A percentile compares a stretch with the other conserved stretches of the same genome.
These are phyloP conservation scores for Saccharomycopsis capsularis DNA, from an alignment of 805 yeast genomes.

Conservation along the genomic window DNA sequence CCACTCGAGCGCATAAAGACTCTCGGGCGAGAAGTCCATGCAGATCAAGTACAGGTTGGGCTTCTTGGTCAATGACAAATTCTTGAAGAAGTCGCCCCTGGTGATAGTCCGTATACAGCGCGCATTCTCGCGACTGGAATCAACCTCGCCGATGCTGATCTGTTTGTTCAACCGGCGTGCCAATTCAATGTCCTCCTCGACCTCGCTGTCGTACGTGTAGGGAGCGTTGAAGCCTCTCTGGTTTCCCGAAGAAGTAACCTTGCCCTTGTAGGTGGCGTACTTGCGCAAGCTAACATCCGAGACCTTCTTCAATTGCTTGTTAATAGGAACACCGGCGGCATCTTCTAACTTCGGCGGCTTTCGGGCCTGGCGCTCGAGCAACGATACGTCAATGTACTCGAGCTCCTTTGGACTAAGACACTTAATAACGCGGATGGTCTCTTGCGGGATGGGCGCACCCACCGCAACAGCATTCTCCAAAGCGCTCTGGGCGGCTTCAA, in stretches of 20 bases:
- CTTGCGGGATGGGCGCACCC: conserved; percentile 24
- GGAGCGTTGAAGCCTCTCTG: conserved; percentile 36
- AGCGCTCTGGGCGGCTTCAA: conserved; percentile 54
- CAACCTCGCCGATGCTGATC: conserved; percentile 44
- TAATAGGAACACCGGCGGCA: conserved; percentile 39
- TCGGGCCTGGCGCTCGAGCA: conserved; percentile 21
- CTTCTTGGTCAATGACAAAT: conserved; percentile 25
- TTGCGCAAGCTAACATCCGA: conserved; percentile 44
- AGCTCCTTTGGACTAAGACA: conserved; percentile 29
- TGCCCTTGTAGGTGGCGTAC: conserved; percentile 48
- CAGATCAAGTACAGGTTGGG: conserved; percentile 68
- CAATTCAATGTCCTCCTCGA: conserved; percentile 48
- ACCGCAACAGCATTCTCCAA: conserved; percentile 32
- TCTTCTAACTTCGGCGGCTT: conserved; percentile 24
- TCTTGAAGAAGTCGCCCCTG: conserved; percentile 51
- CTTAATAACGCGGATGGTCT: conserved; percentile 39
- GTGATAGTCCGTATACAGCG: conserved; percentile 53
- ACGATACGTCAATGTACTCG: conserved; percentile 26
- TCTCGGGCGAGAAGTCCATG: conserved; percentile 77
- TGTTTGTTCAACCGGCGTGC: conserved; percentile 48
- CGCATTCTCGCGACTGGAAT: conserved; percentile 42
- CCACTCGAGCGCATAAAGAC: conserved; percentile 81
- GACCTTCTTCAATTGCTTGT: conserved; percentile 41
- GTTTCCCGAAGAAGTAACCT: conserved; percentile 43
- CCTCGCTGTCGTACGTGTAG: conserved; percentile 56